Evolutionary conservation across 331 rosid species (phyloP).

Genomic region (Arachis monticola): DNA sequence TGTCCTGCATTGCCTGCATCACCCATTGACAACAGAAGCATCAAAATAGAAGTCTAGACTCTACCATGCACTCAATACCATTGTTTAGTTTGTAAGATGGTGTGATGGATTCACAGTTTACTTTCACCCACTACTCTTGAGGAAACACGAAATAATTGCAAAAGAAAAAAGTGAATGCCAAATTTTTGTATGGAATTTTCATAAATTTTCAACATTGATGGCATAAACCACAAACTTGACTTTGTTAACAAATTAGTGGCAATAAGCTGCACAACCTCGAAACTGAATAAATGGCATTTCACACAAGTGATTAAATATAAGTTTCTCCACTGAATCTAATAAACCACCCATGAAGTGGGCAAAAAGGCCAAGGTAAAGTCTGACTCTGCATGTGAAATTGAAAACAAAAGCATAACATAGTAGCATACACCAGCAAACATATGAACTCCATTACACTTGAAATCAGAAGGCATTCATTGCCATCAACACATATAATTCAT

Average conservation of each 20-base stretch:
- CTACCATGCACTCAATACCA: conserved; percentile 25
- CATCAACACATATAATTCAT: conserved; percentile 3
- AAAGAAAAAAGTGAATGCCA: not conserved
- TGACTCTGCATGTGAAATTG: not conserved
- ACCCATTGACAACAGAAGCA: conserved; percentile 34
- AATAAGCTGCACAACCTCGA: conserved; percentile 16
- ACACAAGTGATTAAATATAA: conserved; percentile 9
- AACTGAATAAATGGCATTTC: conserved; percentile 13
- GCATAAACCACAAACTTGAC: not conserved
- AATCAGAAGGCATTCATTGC: conserved; percentile 7
- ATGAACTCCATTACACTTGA: not conserved
- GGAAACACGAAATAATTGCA: not conserved
- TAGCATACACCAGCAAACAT: not conserved
- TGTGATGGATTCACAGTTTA: not conserved
- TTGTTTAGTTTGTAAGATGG: not conserved
- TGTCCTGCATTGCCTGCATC: conserved; percentile 84
- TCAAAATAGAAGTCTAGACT: conserved; percentile 35
- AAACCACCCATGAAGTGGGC: not conserved
- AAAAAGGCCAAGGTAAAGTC: not conserved
- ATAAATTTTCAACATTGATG: not conserved
- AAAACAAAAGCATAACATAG: conserved; percentile 3
- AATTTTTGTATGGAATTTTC: not conserved
- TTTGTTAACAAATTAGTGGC: not conserved
- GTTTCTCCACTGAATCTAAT: not conserved
- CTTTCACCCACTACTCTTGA: conserved; percentile 4